These are phyloP conservation scores for Chytriomyces sp. DNA, from an alignment of 192 early-diverging fungal species.

Conservation along the genomic window DNA sequence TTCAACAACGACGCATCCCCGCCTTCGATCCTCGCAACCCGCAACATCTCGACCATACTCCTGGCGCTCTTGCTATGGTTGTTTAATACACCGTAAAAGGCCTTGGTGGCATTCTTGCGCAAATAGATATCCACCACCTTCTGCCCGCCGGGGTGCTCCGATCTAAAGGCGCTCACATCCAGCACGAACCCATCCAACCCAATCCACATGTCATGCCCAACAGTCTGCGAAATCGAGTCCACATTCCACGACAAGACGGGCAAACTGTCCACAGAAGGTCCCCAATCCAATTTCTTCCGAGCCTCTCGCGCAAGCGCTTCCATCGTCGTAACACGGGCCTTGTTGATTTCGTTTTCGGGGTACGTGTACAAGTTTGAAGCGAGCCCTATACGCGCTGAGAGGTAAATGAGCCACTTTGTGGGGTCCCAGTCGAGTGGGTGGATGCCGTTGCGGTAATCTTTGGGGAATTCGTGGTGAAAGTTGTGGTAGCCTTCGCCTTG, in stretches of 20 bases:
- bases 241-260: constrained; percentile 57
- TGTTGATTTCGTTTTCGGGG: constrained; percentile 41
- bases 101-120: constrained; percentile 41
- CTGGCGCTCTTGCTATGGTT: constrained; percentile 43
- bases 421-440: constrained; percentile 51
- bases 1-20: too few species aligned
- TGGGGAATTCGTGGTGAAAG: constrained; percentile 21
- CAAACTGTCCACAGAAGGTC: constrained; percentile 24
- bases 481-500: constrained; percentile 57
- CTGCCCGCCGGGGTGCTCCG: constrained; percentile 45
- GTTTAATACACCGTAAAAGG: constrained; percentile 45
- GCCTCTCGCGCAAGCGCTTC: constrained; percentile 20
- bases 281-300: constrained; percentile 34
- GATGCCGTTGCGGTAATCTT: constrained; percentile 53
- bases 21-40: constrained; percentile 39
- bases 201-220: constrained; percentile 29
- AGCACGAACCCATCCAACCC: constrained; percentile 47
- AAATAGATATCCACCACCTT: constrained; percentile 35
- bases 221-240: constrained; percentile 60
- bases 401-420: constrained; percentile 51
- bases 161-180: constrained; percentile 43
- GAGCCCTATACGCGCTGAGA: constrained; percentile 35
- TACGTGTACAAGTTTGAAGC: constrained; percentile 41
- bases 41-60: constrained; percentile 37
- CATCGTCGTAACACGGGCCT: constrained; percentile 34